A percentile compares a stretch with the other conserved stretches of the same genome.
These are phyloP conservation scores for Mycena indigotica DNA, from an alignment of 768 basidiomycete genomes.

Conservation along the genomic window DNA sequence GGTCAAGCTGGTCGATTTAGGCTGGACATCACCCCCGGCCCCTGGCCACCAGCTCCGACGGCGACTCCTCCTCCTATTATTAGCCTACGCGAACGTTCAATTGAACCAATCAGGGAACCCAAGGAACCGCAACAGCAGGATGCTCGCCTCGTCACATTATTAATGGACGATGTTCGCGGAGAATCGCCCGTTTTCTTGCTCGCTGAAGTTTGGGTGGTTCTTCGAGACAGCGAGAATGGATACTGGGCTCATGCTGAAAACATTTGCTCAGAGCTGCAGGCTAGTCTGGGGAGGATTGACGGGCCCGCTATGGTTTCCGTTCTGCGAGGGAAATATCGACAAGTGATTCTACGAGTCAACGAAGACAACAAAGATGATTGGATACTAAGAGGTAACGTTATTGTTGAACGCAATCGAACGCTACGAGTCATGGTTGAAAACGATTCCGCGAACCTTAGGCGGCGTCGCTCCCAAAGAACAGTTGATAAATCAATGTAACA, in stretches of 20 bases:
- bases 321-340: slow-evolving; percentile 67
- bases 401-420: slow-evolving; percentile 54
- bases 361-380: slow-evolving; percentile 53
- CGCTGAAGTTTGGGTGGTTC: slow-evolving; percentile 65
- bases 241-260: slow-evolving; percentile 75
- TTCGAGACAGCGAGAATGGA: slow-evolving; percentile 52
- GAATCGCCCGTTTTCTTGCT: slow-evolving; percentile 57
- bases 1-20: too few species aligned
- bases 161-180: slow-evolving; percentile 65
- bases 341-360: slow-evolving; percentile 65
- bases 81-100: too few species aligned
- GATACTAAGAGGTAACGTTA: slow-evolving; percentile 59
- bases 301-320: slow-evolving; percentile 73
- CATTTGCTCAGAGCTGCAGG: slow-evolving; percentile 59
- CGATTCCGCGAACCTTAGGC: too few species aligned
- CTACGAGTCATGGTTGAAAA: slow-evolving; percentile 61
- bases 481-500: too few species aligned
- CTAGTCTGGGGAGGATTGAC: slow-evolving; percentile 66
- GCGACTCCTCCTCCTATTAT: too few species aligned
- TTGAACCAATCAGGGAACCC: too few species aligned
- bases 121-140: too few species aligned
- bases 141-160: slow-evolving; percentile 62
- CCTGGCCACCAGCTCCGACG: too few species aligned
- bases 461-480: too few species aligned
- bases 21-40: too few species aligned